Conservation (phyloP, 1,284 basidiomycete species). For the Rhodofomes roseus region DNA sequence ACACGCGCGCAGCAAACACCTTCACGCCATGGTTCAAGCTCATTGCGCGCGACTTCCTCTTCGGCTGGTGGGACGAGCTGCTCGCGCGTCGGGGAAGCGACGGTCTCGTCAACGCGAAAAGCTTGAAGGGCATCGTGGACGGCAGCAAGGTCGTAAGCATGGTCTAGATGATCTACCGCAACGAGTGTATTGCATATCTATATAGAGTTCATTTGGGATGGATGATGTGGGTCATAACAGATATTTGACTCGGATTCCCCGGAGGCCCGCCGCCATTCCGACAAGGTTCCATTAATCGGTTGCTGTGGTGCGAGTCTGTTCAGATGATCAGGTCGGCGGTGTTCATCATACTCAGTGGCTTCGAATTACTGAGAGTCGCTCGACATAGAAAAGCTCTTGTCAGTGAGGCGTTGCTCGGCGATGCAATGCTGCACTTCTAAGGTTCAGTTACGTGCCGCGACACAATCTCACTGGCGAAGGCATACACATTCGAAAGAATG, state of each 20-base stretch:
- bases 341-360: too few relatives aligned
- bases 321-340: too few relatives aligned
- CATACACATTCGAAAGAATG: too few relatives aligned
- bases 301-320: too few relatives aligned
- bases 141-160: conserved; percentile 77
- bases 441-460: too few relatives aligned
- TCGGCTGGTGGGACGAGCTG: conserved; percentile 98
- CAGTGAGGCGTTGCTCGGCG: too few relatives aligned
- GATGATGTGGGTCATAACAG: not conserved
- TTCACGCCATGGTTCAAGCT: conserved; percentile 99
- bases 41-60: conserved; percentile 94
- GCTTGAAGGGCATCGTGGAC: conserved; percentile 65
- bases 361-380: too few relatives aligned
- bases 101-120: conserved; percentile 67
- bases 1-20: conserved; percentile 61
- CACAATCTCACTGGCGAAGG: too few relatives aligned
- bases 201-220: not conserved
- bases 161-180: conserved; percentile 40
- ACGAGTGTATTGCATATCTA: not conserved
- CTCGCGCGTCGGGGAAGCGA: conserved; percentile 54
- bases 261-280: too few relatives aligned
- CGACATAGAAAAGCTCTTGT: too few relatives aligned
- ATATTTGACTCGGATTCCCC: not conserved
- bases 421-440: too few relatives aligned
- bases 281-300: too few relatives aligned